Conservation (phyloP, 192 early-diverging fungal genomes). For the Dissophora globulifera region DNA sequence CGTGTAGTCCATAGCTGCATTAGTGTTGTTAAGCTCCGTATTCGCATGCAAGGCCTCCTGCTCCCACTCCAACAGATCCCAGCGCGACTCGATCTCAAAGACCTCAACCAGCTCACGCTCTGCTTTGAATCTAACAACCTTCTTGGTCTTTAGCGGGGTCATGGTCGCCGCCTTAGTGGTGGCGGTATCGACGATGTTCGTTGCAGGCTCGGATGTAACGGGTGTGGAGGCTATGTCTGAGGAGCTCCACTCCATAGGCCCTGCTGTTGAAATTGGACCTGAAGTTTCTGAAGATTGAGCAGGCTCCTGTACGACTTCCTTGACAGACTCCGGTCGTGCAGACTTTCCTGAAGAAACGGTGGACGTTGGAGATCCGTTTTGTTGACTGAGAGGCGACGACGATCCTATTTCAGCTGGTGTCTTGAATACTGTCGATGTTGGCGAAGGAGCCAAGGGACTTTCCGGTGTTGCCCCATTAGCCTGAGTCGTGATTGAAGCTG, state of each 20-base stretch:
- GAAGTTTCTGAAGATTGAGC: neutral
- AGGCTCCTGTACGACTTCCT: neutral
- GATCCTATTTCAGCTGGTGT: neutral
- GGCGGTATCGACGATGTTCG: too few species aligned
- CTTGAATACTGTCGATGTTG: neutral
- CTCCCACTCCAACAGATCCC: neutral
- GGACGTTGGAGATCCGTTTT: neutral
- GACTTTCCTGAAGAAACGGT: neutral
- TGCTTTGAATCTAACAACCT: constrained; percentile 23
- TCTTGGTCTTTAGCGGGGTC: neutral
- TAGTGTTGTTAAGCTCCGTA: neutral
- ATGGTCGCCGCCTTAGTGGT: neutral
- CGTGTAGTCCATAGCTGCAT: too few species aligned
- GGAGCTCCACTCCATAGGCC: neutral
- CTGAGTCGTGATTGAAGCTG: neutral
- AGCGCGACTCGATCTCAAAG: neutral
- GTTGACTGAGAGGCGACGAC: too few species aligned
- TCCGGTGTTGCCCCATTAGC: neutral
- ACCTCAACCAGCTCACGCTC: constrained; percentile 4
- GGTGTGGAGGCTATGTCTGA: neutral
- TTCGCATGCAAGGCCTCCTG: constrained; percentile 1
- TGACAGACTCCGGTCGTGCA: neutral
- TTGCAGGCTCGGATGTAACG: neutral
- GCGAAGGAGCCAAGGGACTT: neutral
- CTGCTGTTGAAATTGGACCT: neutral